Evolutionary conservation across 83 land plant species (phyloP).

Genomic region (Picea abies): DNA sequence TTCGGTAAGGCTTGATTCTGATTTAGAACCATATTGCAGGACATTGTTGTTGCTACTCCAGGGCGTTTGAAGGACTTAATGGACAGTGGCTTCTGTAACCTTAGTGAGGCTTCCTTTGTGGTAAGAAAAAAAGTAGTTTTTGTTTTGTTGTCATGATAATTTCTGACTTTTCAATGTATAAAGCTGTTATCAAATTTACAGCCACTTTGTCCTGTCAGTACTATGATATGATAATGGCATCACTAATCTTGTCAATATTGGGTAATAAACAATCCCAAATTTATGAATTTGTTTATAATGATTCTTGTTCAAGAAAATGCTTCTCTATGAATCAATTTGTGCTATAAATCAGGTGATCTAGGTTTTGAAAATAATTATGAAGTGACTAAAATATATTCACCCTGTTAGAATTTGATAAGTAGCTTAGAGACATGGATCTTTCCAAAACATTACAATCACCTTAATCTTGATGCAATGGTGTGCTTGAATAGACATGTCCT

Average conservation of each 20-base stretch:
- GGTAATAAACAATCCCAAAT: not conserved
- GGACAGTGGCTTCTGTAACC: slow-evolving; percentile 76
- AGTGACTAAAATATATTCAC: not conserved
- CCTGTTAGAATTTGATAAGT: not conserved
- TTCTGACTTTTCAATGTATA: not conserved
- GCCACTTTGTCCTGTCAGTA: not conserved
- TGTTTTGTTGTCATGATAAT: not conserved
- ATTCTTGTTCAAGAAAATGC: not conserved
- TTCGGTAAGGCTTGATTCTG: not conserved
- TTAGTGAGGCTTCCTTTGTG: slow-evolving; percentile 80
- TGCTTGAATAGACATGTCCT: too few species aligned
- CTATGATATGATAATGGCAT: not conserved
- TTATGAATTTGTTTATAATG: not conserved
- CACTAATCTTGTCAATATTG: not conserved
- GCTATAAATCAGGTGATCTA: not conserved
- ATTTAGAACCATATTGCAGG: slow-evolving; percentile 34
- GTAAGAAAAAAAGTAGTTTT: slow-evolving; percentile 34
- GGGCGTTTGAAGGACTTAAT: slow-evolving; percentile 91
- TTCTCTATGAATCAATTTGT: not conserved
- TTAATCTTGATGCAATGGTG: too few species aligned
- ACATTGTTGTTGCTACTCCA: slow-evolving; percentile 91
- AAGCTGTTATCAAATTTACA: not conserved
- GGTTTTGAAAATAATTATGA: not conserved
- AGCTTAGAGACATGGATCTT: not conserved
- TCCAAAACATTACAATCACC: too few species aligned